phyloP scores from a whole-genome alignment of 2,329 filamentous ascomycete species.

The Hymenoscyphus fraxineus region DNA sequence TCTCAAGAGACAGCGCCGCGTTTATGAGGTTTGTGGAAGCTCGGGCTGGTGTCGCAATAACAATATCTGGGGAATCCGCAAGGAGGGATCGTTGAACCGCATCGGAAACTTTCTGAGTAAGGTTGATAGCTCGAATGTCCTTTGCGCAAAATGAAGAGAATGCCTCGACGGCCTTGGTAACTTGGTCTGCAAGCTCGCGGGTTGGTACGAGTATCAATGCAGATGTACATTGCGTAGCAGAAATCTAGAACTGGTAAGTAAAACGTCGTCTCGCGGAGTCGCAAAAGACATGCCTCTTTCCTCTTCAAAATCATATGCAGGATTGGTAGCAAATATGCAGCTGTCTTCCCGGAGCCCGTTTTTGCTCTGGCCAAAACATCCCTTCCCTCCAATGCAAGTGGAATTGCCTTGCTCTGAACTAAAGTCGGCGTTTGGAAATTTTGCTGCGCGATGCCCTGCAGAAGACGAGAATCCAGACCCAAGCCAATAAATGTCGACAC shows the following conservation, averaged over 20 bases:
- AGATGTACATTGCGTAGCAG: slow-evolving; percentile 54
- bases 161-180: slow-evolving; percentile 71
- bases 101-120: slow-evolving; percentile 87
- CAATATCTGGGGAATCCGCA: slow-evolving; percentile 79
- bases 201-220: slow-evolving; percentile 92
- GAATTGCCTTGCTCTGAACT: slow-evolving; percentile 84
- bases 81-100: slow-evolving; percentile 84
- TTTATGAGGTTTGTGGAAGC: slow-evolving; percentile 74
- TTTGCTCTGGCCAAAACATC: slow-evolving; percentile 90
- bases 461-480: slow-evolving; percentile 76
- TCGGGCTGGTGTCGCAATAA: slow-evolving; percentile 86
- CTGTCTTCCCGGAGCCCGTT: slow-evolving; percentile 95
- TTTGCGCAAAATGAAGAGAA: slow-evolving; percentile 82
- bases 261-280: not conserved
- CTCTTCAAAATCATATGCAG: slow-evolving; percentile 77
- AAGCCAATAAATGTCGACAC: slow-evolving; percentile 65
- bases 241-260: slow-evolving; percentile 39
- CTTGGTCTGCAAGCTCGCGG: slow-evolving; percentile 88
- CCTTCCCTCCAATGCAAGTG: slow-evolving; percentile 78
- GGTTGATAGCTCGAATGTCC: slow-evolving; percentile 75
- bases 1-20: slow-evolving; percentile 65
- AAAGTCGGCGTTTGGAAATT: slow-evolving; percentile 83
- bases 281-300: slow-evolving; percentile 54
- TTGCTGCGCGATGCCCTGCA: slow-evolving; percentile 81
- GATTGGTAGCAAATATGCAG: slow-evolving; percentile 90